Evolutionary conservation across 139 green algal genomes (phyloP), one percentile per base, ranked within the genome.

Genomic region (Closterium sp.): DNA sequence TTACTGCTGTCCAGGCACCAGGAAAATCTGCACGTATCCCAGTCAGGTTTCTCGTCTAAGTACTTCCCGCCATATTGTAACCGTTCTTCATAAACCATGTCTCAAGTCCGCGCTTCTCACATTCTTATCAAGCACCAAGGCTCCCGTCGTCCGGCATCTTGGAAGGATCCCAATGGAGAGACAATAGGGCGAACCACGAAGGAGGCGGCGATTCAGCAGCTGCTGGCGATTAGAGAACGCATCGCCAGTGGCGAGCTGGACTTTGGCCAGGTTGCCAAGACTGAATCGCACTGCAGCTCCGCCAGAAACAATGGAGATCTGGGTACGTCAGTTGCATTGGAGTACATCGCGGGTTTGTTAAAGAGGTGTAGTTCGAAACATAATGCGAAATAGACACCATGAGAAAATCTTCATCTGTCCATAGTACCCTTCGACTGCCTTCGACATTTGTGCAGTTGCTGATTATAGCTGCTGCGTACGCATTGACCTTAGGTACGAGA

Each of bases 111-210:
- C 6, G 89, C 89, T 17, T 92, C 91, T 30, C 95, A 96, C 86
- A 24, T 95, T 5, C 91, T 96, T 3, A 87, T 96, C 29, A 95
- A 95, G 90, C 95, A 95, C 92, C 38, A 95, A 29, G 93, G 88
- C n/a, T 94, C 92, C 2, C 89, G 95, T 9, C 89, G 94, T 9
- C 94, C 92, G 0, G 87, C 92, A 32, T 92, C 86, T 6, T 95
- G 95, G 92, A 92, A 91, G 70, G 95, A 96, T 45, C 87, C 93
- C 0, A 73, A 94, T 6, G 94, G 93, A 10, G 34, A n/a, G 11
- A 9, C 89, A 17, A 96, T 95, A 87, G 90, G 30, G 31, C 70
- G 87, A 89, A 92, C 45, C 17, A 92, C 92, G 17, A 95, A 94
- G 84, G 92, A 86, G 1, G 89, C 28, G 27, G 95, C 95, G 19